Evolutionary conservation across 495 filamentous ascomycete genomes (phyloP).

Genomic region (Xylaria sp.): DNA sequence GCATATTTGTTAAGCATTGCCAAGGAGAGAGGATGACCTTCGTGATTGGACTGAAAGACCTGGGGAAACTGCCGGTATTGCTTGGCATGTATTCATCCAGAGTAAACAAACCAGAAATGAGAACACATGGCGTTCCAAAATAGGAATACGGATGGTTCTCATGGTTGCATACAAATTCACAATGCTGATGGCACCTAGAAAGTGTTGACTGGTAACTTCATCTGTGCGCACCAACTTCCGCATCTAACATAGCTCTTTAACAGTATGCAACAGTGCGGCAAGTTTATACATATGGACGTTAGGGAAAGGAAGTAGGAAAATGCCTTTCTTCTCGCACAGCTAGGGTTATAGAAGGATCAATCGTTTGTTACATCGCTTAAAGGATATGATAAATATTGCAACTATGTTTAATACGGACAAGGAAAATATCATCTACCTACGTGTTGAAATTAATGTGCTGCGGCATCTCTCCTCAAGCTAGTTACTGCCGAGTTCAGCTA

Average conservation of each 20-base stretch:
- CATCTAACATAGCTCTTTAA: neutral
- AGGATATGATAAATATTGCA: neutral
- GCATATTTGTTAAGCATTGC: conserved; percentile 16
- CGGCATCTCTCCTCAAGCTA: neutral
- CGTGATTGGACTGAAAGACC: conserved; percentile 30
- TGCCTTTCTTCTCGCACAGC: neutral
- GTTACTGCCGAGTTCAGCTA: neutral
- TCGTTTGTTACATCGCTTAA: neutral
- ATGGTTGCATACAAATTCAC: neutral
- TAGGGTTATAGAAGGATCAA: neutral
- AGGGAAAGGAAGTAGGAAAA: neutral
- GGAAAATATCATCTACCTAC: too few relatives aligned
- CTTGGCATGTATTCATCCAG: conserved; percentile 31
- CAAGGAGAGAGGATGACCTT: conserved; percentile 24
- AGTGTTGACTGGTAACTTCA: neutral
- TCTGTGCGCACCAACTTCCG: too few relatives aligned
- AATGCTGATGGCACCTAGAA: neutral
- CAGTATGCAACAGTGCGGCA: neutral
- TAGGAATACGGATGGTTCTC: conserved; percentile 22
- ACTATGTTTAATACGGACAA: too few relatives aligned
- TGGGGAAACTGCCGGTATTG: conserved; percentile 33
- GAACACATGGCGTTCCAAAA: conserved; percentile 20
- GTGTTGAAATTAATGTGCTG: too few relatives aligned
- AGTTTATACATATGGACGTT: neutral
- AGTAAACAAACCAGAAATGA: conserved; percentile 26